These are phyloP conservation scores for Pichia sp. DNA, from an alignment of 1,139 yeast species.

Conservation along the genomic window DNA sequence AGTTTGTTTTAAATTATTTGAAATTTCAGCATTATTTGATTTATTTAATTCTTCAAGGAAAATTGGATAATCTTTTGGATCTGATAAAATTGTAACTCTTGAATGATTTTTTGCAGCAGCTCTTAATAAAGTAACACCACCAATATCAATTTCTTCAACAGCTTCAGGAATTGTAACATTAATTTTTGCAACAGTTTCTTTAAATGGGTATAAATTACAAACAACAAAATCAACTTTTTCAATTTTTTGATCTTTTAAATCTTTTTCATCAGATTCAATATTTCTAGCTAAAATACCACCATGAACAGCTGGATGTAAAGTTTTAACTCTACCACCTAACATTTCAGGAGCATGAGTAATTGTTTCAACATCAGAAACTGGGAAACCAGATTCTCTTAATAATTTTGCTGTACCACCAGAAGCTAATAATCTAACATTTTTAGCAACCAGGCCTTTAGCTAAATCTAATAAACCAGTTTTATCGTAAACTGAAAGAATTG, in stretches of 20 bases:
- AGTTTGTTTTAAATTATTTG: slow-evolving; percentile 67
- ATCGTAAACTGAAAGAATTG: slow-evolving; percentile 93
- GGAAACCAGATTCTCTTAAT: slow-evolving; percentile 96
- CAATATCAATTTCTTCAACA: slow-evolving; percentile 96
- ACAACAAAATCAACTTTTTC: slow-evolving; percentile 95
- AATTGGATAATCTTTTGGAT: slow-evolving; percentile 84
- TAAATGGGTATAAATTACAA: slow-evolving; percentile 96
- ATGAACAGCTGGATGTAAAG: slow-evolving; percentile 97
- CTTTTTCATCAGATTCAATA: slow-evolving; percentile 82
- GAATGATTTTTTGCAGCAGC: slow-evolving; percentile 99
- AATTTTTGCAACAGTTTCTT: slow-evolving; percentile 91
- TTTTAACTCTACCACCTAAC: slow-evolving; percentile 97
- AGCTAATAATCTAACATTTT: slow-evolving; percentile 86
- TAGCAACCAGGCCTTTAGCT: slow-evolving; percentile 87
- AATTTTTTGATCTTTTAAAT: slow-evolving; percentile 78
- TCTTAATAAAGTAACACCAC: slow-evolving; percentile 93
- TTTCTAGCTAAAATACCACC: slow-evolving; percentile 97
- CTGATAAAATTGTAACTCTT: slow-evolving; percentile 90
- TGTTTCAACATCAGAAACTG: slow-evolving; percentile 89
- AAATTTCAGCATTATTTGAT: slow-evolving; percentile 49
- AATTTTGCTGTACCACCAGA: slow-evolving; percentile 96
- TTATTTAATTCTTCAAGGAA: slow-evolving; percentile 67
- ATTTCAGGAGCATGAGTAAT: slow-evolving; percentile 98
- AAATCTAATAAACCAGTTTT: slow-evolving; percentile 93
- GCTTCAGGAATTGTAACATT: slow-evolving; percentile 96